phyloP scores from a whole-genome alignment of 2,329 filamentous ascomycete genomes.

The Fusarium torreyae region DNA sequence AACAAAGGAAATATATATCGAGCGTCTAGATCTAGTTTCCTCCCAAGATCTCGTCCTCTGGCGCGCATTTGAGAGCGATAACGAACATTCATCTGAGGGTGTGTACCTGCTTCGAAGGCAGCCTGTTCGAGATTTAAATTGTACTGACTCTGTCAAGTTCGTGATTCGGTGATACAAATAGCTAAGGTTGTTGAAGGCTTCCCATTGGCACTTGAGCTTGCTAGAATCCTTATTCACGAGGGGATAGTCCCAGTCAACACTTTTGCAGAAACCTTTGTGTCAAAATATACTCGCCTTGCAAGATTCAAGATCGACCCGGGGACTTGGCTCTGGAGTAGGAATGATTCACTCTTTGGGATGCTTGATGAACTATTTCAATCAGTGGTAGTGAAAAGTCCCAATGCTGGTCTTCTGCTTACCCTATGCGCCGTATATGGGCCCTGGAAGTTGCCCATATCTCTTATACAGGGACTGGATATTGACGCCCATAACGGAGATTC shows the following conservation, averaged over 20 bases:
- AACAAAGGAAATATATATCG: background rate
- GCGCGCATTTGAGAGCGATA: background rate
- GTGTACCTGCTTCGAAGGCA: background rate
- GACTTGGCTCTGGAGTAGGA: background rate
- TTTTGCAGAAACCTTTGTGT: background rate
- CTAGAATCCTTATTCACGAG: background rate
- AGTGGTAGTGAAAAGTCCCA: background rate
- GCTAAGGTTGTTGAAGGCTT: background rate
- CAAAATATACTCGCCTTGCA: background rate
- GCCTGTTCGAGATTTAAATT: no score
- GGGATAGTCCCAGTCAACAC: no score
- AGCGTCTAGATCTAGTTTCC: background rate
- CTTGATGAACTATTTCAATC: background rate
- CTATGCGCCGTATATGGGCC: background rate
- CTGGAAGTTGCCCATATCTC: background rate
- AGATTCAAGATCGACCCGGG: background rate
- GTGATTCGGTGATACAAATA: background rate
- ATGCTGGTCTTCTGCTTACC: background rate
- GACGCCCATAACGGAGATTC: background rate
- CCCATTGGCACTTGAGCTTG: slow-evolving; percentile 1
- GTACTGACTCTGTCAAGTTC: background rate
- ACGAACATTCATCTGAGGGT: background rate
- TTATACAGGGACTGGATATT: background rate
- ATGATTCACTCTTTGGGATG: background rate
- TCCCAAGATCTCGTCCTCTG: slow-evolving; percentile 1